Evolutionary conservation across 2,329 filamentous ascomycete species (phyloP).

Genomic region (Trichoderma sp.): DNA sequence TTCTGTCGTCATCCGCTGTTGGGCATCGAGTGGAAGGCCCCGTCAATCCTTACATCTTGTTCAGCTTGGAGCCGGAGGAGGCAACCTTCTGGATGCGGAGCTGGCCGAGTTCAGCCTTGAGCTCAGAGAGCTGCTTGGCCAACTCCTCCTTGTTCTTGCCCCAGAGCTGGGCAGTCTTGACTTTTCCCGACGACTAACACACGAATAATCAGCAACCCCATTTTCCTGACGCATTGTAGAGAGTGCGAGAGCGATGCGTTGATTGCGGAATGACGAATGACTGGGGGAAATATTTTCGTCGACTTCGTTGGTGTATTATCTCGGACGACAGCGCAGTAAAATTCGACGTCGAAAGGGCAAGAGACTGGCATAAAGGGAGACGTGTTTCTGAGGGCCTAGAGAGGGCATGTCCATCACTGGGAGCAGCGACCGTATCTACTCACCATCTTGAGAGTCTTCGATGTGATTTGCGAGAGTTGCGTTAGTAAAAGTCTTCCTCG

Average conservation of each 20-base stretch:
- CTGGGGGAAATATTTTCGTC: not conserved
- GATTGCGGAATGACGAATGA: constrained; percentile 17
- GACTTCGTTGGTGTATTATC: not conserved
- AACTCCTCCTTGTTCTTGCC: constrained; percentile 99
- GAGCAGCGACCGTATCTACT: constrained; percentile 32
- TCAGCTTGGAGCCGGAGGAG: constrained; percentile 92
- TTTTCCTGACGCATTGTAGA: constrained; percentile 1
- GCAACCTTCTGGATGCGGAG: constrained; percentile 98
- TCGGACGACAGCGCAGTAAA: constrained; percentile 18
- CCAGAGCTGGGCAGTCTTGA: constrained; percentile 97
- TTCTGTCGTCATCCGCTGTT: constrained; percentile 12
- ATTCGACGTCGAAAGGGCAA: constrained; percentile 19
- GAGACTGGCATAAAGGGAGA: constrained; percentile 18
- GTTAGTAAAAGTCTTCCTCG: constrained; percentile 35
- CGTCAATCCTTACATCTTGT: constrained; percentile 76
- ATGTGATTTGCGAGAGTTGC: constrained; percentile 40
- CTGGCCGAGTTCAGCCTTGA: constrained; percentile 94
- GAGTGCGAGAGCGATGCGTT: not conserved
- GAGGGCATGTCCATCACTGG: constrained; percentile 17
- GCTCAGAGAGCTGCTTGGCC: constrained; percentile 87
- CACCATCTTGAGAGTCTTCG: constrained; percentile 49
- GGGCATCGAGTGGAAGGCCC: not conserved
- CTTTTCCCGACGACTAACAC: constrained; percentile 55
- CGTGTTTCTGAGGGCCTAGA: not conserved
- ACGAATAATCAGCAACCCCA: constrained; percentile 9